These are phyloP conservation scores for Cucumis hystrix DNA, from an alignment of 306 rosid genomes.

Conservation along the genomic window DNA sequence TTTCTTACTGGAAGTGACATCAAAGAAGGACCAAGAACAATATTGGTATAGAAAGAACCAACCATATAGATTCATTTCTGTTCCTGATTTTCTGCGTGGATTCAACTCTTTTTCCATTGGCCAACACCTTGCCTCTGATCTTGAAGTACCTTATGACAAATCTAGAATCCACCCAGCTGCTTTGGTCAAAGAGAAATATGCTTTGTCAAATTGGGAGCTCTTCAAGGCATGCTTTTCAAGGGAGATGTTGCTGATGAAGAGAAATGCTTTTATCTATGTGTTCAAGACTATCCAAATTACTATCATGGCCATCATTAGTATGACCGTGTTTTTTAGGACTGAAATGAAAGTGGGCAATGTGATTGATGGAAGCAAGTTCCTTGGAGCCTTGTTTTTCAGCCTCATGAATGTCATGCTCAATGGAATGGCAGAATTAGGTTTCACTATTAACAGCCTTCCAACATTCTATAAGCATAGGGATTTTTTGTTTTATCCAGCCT, in stretches of 20 bases:
- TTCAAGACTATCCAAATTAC: conserved; percentile 49
- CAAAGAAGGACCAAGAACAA: conserved; percentile 75
- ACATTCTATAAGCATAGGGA: conserved; percentile 69
- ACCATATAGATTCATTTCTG: conserved; percentile 44
- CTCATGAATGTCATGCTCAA: conserved; percentile 59
- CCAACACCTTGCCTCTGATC: conserved; percentile 28
- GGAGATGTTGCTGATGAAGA: conserved; percentile 60
- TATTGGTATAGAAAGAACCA: conserved; percentile 43
- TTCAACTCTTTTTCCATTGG: conserved; percentile 38
- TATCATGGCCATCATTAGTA: conserved; percentile 31
- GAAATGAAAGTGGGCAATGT: conserved; percentile 41
- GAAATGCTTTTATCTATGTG: conserved; percentile 35
- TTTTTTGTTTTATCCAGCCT: conserved; percentile 59
- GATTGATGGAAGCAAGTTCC: conserved; percentile 35
- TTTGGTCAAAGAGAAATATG: conserved; percentile 50
- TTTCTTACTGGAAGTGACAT: conserved; percentile 76
- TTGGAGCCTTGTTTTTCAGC: conserved; percentile 62
- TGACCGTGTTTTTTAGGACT: conserved; percentile 57
- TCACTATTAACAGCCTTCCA: conserved; percentile 49
- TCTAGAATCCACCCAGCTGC: conserved; percentile 47
- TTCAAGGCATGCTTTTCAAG: conserved; percentile 70
- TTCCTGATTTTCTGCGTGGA: conserved; percentile 29
- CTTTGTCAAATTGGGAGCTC: conserved; percentile 50
- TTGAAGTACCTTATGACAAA: conserved; percentile 44
- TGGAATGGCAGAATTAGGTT: conserved; percentile 53